Conservation (phyloP, 2,329 filamentous ascomycete genomes). For the Diaporthe vexans region DNA sequence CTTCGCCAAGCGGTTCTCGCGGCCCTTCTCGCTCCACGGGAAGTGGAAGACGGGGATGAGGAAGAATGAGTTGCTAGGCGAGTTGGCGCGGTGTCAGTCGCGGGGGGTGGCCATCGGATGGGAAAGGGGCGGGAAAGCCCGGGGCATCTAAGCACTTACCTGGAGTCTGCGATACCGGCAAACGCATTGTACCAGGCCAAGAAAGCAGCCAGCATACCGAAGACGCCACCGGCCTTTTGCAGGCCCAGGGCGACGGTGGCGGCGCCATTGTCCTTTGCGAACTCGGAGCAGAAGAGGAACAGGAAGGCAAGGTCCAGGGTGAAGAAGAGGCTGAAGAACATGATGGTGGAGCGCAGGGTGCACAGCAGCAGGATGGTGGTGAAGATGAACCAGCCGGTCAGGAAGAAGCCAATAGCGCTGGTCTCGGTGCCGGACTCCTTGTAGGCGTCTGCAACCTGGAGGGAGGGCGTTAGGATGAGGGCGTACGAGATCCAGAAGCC, state of each 20-base stretch:
- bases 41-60: slow-evolving; percentile 93
- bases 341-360: slow-evolving; percentile 82
- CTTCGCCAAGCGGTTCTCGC: slow-evolving; percentile 68
- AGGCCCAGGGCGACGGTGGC: slow-evolving; percentile 60
- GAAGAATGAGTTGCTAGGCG: slow-evolving; percentile 85
- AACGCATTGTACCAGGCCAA: slow-evolving; percentile 90
- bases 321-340: slow-evolving; percentile 84
- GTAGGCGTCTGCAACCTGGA: slow-evolving; percentile 61
- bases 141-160: slow-evolving; percentile 58
- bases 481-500: slow-evolving; percentile 87
- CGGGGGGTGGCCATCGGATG: background rate
- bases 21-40: slow-evolving; percentile 89
- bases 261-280: slow-evolving; percentile 66
- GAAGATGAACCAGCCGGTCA: slow-evolving; percentile 89
- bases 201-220: slow-evolving; percentile 86
- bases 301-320: slow-evolving; percentile 83
- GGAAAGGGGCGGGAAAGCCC: background rate
- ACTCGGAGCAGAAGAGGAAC: slow-evolving; percentile 76
- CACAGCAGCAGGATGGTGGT: slow-evolving; percentile 80
- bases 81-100: slow-evolving; percentile 34
- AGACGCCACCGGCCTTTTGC: slow-evolving; percentile 80
- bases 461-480: slow-evolving; percentile 76
- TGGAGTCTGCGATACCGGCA: slow-evolving; percentile 82
- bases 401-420: slow-evolving; percentile 80
- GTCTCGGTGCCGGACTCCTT: slow-evolving; percentile 60